Percentiles rank a stretch among this genome's conserved stretches.
These are phyloP conservation scores for Cladorrhinum sp. DNA, from an alignment of 2,329 filamentous ascomycete genomes.

Conservation along the genomic window DNA sequence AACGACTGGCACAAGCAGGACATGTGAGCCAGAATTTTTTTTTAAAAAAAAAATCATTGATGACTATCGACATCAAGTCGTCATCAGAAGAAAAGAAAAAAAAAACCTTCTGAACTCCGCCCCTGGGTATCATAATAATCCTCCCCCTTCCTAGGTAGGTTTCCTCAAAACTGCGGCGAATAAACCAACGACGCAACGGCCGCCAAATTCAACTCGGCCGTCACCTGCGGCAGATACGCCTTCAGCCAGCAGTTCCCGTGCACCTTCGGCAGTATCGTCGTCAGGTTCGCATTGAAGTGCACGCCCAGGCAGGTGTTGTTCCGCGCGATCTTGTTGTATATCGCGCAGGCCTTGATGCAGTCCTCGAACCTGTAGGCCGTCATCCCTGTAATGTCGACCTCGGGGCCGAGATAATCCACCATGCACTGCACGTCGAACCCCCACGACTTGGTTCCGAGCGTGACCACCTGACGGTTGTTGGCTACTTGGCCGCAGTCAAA, in stretches of 20 bases:
- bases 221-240: slow-evolving; percentile 12
- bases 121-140: neutral
- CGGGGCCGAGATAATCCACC: slow-evolving; percentile 4
- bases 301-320: slow-evolving; percentile 21
- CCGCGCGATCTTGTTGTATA: slow-evolving; percentile 14
- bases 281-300: slow-evolving; percentile 18
- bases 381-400: slow-evolving; percentile 14
- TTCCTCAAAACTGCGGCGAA: slow-evolving; percentile 10
- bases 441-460: slow-evolving; percentile 10
- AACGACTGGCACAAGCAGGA: too few relatives aligned
- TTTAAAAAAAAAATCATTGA: too few relatives aligned
- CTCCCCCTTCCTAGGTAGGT: neutral
- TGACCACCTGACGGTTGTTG: slow-evolving; percentile 14
- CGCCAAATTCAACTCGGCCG: slow-evolving; percentile 8
- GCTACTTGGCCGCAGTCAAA: slow-evolving; percentile 18
- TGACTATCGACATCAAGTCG: too few relatives aligned
- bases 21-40: too few relatives aligned
- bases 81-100: too few relatives aligned
- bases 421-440: slow-evolving; percentile 19
- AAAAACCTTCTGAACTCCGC: too few relatives aligned
- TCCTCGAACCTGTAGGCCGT: slow-evolving; percentile 18
- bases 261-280: slow-evolving; percentile 8
- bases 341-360: slow-evolving; percentile 16
- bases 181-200: slow-evolving; percentile 14
- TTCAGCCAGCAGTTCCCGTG: slow-evolving; percentile 20